A percentile compares a stretch with the other conserved stretches of the same genome.
Conservation (phyloP, 192 early-diverging fungal genomes). For the Spizellomyces punctatus region DNA sequence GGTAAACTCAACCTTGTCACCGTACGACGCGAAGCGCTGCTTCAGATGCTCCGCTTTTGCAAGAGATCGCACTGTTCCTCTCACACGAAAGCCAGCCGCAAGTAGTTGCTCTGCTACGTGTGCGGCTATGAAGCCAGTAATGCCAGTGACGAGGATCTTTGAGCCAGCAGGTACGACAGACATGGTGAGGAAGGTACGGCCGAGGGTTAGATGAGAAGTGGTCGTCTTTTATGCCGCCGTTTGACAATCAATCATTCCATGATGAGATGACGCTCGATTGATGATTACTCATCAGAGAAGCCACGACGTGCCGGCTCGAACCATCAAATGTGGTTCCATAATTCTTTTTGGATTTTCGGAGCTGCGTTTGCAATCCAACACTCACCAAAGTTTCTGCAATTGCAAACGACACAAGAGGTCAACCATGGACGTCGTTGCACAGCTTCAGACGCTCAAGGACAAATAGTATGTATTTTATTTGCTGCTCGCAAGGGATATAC, state of each 20-base stretch:
- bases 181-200: too few species aligned
- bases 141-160: conserved; percentile 42
- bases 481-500: background rate
- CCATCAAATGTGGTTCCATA: too few species aligned
- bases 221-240: too few species aligned
- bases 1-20: conserved; percentile 25
- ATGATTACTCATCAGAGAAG: too few species aligned
- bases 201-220: too few species aligned
- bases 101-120: conserved; percentile 50
- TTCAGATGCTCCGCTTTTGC: conserved; percentile 34
- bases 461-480: conserved; percentile 45
- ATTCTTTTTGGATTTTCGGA: too few species aligned
- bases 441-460: conserved; percentile 36
- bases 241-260: too few species aligned
- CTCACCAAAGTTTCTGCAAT: background rate
- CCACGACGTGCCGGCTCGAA: too few species aligned
- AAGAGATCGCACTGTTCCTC: conserved; percentile 40
- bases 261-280: too few species aligned
- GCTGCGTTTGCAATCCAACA: background rate
- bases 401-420: background rate
- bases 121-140: conserved; percentile 43
- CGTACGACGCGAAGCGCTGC: conserved; percentile 15
- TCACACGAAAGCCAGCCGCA: conserved; percentile 38
- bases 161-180: background rate
- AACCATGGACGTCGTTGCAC: conserved; percentile 44